phyloP scores from a whole-genome alignment of 176 grass and related monocot genomes.

The Canna indica region DNA sequence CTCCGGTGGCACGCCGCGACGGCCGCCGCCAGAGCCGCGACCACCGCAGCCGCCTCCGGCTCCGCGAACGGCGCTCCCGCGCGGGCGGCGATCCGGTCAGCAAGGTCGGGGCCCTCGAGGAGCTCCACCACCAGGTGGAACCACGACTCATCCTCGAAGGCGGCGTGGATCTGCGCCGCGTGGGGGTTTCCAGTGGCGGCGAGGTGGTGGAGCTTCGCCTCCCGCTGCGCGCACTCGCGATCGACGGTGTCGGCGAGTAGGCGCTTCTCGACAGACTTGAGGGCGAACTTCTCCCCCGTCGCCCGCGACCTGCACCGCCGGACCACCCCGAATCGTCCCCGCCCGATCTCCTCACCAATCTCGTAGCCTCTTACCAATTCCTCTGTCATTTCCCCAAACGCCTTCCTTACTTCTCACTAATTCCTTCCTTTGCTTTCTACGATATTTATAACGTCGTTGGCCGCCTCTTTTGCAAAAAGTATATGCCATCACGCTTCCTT shows the following conservation, averaged over 20 bases:
- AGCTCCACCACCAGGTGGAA: slow-evolving; percentile 75
- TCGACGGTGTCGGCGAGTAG: slow-evolving; percentile 62
- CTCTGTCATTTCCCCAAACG: slow-evolving; percentile 54
- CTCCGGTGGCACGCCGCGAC: slow-evolving; percentile 56
- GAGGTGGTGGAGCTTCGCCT: slow-evolving; percentile 47
- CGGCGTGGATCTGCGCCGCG: slow-evolving; percentile 42
- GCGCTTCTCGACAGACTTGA: slow-evolving; percentile 68
- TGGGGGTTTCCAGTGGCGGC: slow-evolving; percentile 41
- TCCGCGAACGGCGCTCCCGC: slow-evolving; percentile 37
- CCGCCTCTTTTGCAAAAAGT: too few relatives aligned
- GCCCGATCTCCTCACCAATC: slow-evolving; percentile 67
- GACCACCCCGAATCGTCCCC: slow-evolving; percentile 73
- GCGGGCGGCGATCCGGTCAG: slow-evolving; percentile 41
- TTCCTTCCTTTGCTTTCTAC: neutral
- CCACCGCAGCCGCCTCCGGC: slow-evolving; percentile 31
- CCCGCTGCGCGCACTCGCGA: slow-evolving; percentile 41
- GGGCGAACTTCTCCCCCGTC: slow-evolving; percentile 36
- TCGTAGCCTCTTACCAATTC: slow-evolving; percentile 42
- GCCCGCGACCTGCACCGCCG: slow-evolving; percentile 43
- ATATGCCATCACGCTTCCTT: too few relatives aligned
- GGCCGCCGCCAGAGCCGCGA: slow-evolving; percentile 42
- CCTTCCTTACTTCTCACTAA: neutral
- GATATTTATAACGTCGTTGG: too few relatives aligned
- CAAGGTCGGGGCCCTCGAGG: slow-evolving; percentile 21
- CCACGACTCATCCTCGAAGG: slow-evolving; percentile 46